Base-by-base conservation (phyloP, 768 basidiomycete species). In the Trametopsis cervina region DNA sequence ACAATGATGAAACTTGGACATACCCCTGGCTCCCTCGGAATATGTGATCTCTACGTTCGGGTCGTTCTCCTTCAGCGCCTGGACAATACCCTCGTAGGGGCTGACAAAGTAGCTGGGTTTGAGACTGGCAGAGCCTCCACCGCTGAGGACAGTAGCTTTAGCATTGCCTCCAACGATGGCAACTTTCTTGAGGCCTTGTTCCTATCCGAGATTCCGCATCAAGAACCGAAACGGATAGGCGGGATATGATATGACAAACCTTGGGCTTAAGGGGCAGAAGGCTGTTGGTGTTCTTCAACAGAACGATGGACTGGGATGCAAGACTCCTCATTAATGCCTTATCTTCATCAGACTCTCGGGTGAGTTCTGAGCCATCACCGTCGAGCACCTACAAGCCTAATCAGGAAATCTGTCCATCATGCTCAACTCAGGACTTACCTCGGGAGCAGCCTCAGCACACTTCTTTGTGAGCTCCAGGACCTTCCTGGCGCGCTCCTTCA, bases 91-190 rank as follows among this genome's bases (percentile, higher is more conserved):
- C 23, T 89, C 78, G 60, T 79, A 89, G 0, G 90, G 89, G 4
- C 78, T 80, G 40, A 85, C 64, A 53, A 85, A 85, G 69, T 86
- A 92, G 3, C 81, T 81, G 1, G 87, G 71, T 56, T 86, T 83
- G 35, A 90, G 69, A 2, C 76, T 73, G 0, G 86, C 88, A 12
- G 81, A 83, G 25, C 85, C 86, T 38, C 85, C 86, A 35, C 84
- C 85, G 36, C 78, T 81, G 7, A 82, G 67, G 2, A 80, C 73
- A 4, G 63, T 56, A 0, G 80, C 77, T 59, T 80, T 85, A 21
- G 80, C 81, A 54, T 85, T 87, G 4, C 78, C 77, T 5, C 89
- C 89, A 25, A 91, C 72, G 42, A 92, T 78, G 0, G 85, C 86
- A 29, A 89, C 68, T 63, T 81, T 88, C 63, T 77, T 83, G 44